Evolutionary conservation across 2,329 filamentous ascomycete species (phyloP), one percentile per base, ranked within the genome.

Genomic region (Cladosporium sp.): DNA sequence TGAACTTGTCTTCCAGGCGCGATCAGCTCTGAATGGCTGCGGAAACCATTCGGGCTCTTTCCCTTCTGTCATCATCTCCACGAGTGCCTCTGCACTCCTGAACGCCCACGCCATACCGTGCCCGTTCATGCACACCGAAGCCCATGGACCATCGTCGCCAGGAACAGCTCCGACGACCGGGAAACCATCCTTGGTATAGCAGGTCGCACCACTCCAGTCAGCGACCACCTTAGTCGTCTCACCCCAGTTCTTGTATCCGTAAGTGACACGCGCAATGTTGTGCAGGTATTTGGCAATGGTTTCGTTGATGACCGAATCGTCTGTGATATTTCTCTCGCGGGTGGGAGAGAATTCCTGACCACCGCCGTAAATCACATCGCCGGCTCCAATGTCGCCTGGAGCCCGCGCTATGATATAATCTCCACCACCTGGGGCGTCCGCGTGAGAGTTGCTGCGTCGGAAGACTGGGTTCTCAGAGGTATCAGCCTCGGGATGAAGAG

Each of bases 351-450:
- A 74, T 0, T 70, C 74, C 5, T 84, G 68, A 0, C 82, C 85
- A 15, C 86, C 86, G 0, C 86, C 86, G 14, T 88, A 85, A 30
- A 88, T 72, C 28, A 88, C 80, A 58, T 83, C 80, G 25, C 82
- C 79, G 2, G 70, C 73, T 20, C 74, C 71, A 17, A 62, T 64
- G 2, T 77, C 75, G 0, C 77, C 77, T n/a, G 74, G 70, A 0
- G 80, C 80, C 1, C 83, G 77, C 1, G 82, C 78, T 8, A 88
- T 82, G 78, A 89, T 84, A 70, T 89, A 89, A 61, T 89, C 87
- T 66, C 86, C 88, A 0, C 85, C 84, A 15, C 42, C 36, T 14
- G 54, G 54, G 1, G 40, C 22, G 28, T 56, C 54, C 12, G 34
- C n/a, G 17, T 56, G 42, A 15, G 54, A 56, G 1, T 8, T 5